Conservation (phyloP, 495 filamentous ascomycete genomes). For the Penicillium steckii region DNA sequence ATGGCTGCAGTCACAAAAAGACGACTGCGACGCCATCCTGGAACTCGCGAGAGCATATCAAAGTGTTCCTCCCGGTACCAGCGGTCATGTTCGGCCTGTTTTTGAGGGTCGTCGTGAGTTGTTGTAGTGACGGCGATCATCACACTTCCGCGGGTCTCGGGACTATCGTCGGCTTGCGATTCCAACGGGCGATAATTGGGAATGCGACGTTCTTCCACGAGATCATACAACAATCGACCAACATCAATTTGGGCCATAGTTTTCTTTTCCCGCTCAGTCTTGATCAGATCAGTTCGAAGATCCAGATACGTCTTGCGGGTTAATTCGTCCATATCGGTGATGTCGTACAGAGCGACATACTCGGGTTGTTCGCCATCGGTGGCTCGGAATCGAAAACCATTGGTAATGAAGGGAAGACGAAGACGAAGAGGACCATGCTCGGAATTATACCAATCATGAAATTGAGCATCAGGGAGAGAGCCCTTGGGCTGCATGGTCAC, state of each 20-base stretch:
- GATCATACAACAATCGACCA: constrained; percentile 65
- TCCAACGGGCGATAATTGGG: constrained; percentile 58
- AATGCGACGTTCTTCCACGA: constrained; percentile 52
- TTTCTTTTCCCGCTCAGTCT: constrained; percentile 69
- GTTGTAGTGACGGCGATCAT: constrained; percentile 60
- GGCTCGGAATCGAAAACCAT: constrained; percentile 76
- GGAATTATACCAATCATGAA: constrained; percentile 91
- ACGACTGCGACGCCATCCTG: constrained; percentile 73
- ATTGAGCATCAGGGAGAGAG: constrained; percentile 62
- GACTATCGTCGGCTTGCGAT: constrained; percentile 53
- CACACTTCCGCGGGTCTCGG: constrained; percentile 53
- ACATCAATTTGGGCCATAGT: constrained; percentile 75
- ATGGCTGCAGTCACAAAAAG: constrained; percentile 59
- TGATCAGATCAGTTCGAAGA: constrained; percentile 60
- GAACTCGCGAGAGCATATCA: constrained; percentile 65
- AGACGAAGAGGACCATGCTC: constrained; percentile 80
- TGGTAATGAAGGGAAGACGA: constrained; percentile 67
- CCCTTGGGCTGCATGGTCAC: constrained; percentile 74
- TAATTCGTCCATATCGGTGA: constrained; percentile 68
- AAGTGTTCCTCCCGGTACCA: constrained; percentile 77
- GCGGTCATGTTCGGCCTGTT: constrained; percentile 55
- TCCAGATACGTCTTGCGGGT: constrained; percentile 63
- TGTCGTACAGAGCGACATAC: constrained; percentile 79
- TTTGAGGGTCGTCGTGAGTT: constrained; percentile 49
- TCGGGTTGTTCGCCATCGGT: constrained; percentile 57